Evolutionary conservation across 805 yeast genomes (phyloP), one percentile per base, ranked within the genome.

Genomic region (Schwanniomyces sp.): DNA sequence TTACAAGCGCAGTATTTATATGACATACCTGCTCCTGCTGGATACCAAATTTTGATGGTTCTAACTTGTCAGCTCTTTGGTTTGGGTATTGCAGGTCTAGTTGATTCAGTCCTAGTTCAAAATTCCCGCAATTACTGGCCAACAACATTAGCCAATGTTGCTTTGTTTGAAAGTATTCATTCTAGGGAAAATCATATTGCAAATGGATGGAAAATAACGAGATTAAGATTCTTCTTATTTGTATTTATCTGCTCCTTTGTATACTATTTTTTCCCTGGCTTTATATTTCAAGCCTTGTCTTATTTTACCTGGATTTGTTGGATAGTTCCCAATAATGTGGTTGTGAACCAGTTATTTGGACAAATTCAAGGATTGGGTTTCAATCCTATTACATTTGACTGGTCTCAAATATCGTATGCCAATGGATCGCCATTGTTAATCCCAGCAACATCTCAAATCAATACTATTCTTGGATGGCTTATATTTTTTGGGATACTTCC

Each of bases 111-210:
- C 30, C 71, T 85, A 51, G 84, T 86, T n/a, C 78, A 79, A 48
- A 85, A 89, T 5, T 75, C 84, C 5, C 70, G 81, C n/a, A 79
- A 84, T 64, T 74, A 85, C 43, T 87, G 91, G 91, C 92, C 92
- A 4, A 63, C 80, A 1, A 78, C 77, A 56, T 72, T 86, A 60
- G 86, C 84, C 43, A 73, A 83, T 7, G 59, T 81, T 24, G 81
- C 86, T 18, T 76, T 83, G 53, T 61, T 67, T 72, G 79, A 67
- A 70, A 80, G 57, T 74, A 76, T 64, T 71, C 83, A 62, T 76
- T 70, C 63, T 51, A 74, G 58, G 67, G 69, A 76, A 52, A 77
- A 78, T 61, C 80, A 80, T 56, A 63, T 66, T 12, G 80, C 85
- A 25, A 67, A 80, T 49, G 85, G 85, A 3, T 84, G 88, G 88